Conservation (phyloP, 2,329 filamentous ascomycete genomes). For the Cladophialophora yegresii region DNA sequence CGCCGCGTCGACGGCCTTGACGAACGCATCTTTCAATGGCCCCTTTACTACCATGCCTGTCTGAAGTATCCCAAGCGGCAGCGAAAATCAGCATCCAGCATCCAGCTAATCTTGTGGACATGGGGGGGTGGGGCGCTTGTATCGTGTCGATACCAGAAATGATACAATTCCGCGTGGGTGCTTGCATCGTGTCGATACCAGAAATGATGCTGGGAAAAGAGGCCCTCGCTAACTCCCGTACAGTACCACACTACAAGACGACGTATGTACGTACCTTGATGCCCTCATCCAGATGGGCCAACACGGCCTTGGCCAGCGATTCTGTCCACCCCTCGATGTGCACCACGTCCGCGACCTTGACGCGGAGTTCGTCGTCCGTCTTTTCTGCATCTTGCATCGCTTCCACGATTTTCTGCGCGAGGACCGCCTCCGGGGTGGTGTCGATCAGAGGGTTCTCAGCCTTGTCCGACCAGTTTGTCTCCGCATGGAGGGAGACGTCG, state of each 20-base stretch:
- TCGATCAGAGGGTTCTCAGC: background rate
- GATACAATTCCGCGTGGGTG: no score
- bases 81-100: background rate
- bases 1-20: slow-evolving; percentile 28
- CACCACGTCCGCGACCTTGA: slow-evolving; percentile 2
- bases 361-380: slow-evolving; percentile 3
- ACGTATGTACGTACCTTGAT: background rate
- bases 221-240: background rate
- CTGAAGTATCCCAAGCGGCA: background rate
- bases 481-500: background rate
- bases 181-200: no score
- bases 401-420: background rate
- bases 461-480: background rate
- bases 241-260: no score
- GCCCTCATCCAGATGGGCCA: background rate
- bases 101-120: background rate
- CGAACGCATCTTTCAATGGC: slow-evolving; percentile 4
- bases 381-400: slow-evolving; percentile 6
- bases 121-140: no score
- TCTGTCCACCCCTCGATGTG: slow-evolving; percentile 20
- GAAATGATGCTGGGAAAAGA: background rate
- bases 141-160: no score
- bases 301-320: background rate
- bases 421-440: background rate
- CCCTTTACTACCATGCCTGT: background rate